These are phyloP conservation scores for Coemansia reversa DNA, from an alignment of 192 early-diverging fungal species.

Conservation along the genomic window DNA sequence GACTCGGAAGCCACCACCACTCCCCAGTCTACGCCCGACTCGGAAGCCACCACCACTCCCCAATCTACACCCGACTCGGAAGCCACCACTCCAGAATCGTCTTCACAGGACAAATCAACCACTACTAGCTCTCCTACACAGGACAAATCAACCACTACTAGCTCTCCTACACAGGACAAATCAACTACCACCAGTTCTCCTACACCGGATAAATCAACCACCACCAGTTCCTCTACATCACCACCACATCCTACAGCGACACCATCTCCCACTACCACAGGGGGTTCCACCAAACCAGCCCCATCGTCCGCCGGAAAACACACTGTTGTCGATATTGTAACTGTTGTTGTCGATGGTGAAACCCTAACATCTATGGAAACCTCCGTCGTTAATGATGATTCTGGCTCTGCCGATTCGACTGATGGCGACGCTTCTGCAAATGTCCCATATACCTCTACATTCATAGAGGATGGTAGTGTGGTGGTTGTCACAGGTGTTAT, in stretches of 20 bases:
- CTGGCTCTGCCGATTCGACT: not conserved
- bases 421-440: not conserved
- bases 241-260: not conserved
- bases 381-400: constrained; percentile 17
- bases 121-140: not conserved
- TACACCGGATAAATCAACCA: constrained; percentile 8
- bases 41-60: not conserved
- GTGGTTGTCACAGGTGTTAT: constrained; percentile 30
- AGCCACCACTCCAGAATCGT: not conserved
- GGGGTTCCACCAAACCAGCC: not conserved
- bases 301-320: constrained; percentile 15
- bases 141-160: constrained; percentile 6
- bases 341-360: constrained; percentile 38
- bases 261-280: not conserved
- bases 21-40: not conserved
- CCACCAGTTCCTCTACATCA: not conserved
- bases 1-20: not conserved
- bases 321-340: constrained; percentile 35
- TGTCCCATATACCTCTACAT: constrained; percentile 32
- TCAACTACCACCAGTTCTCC: constrained; percentile 2
- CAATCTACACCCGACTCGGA: not conserved
- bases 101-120: constrained; percentile 5
- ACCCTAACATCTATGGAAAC: constrained; percentile 27
- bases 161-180: not conserved
- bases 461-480: constrained; percentile 33